phyloP scores from a whole-genome alignment of 176 grass and related monocot species.

The Chloris gayana region DNA sequence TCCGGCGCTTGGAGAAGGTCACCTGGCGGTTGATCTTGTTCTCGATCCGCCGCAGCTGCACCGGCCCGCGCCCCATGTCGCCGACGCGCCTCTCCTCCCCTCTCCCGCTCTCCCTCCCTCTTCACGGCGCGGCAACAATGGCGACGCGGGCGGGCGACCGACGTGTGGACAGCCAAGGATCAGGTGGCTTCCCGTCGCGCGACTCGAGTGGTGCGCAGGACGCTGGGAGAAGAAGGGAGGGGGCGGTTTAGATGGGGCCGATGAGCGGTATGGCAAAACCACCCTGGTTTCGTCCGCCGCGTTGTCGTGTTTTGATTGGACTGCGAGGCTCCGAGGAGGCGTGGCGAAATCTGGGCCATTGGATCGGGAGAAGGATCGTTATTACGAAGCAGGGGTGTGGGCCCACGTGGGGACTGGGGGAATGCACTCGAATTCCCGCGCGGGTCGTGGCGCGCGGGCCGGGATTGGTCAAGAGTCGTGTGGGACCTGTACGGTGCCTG shows the following conservation, averaged over 20 bases:
- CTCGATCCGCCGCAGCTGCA: slow-evolving; percentile 92
- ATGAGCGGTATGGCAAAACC: slow-evolving; percentile 43
- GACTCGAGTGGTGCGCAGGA: background rate
- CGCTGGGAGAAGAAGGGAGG: background rate
- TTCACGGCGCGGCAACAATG: slow-evolving; percentile 3
- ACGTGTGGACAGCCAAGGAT: background rate
- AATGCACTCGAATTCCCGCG: background rate
- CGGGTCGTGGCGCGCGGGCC: background rate
- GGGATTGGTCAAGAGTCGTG: slow-evolving; percentile 12
- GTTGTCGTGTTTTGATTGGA: slow-evolving; percentile 61
- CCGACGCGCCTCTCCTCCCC: background rate
- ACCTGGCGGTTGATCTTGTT: slow-evolving; percentile 98
- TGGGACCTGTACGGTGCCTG: accelerated
- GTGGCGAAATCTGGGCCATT: slow-evolving; percentile 21
- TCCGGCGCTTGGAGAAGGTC: slow-evolving; percentile 88
- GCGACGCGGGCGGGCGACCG: background rate
- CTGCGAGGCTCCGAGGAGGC: background rate
- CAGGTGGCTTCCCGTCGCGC: background rate
- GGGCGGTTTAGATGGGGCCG: slow-evolving; percentile 33
- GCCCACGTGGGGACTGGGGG: background rate
- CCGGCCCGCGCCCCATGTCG: slow-evolving; percentile 82
- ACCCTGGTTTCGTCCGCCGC: slow-evolving; percentile 4
- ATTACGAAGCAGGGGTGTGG: background rate
- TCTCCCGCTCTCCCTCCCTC: background rate
- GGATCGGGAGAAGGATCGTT: slow-evolving; percentile 8